These are phyloP conservation scores for Pythium coloratum DNA, from an alignment of 352 stramenopile genomes.

Conservation along the genomic window DNA sequence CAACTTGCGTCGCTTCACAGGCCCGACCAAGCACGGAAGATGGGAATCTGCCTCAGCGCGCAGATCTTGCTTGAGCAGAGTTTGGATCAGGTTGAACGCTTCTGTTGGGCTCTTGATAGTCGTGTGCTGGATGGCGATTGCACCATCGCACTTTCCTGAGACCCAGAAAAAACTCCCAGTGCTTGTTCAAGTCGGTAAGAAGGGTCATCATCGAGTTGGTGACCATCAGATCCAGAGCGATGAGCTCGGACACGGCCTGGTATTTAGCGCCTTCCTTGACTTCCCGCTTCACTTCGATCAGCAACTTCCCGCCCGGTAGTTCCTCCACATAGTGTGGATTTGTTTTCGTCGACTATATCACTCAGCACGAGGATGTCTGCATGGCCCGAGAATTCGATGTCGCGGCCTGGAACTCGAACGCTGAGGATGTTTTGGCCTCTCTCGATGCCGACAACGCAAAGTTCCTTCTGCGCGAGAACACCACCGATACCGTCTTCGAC, in stretches of 20 bases:
- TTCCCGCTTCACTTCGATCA: constrained; percentile 42
- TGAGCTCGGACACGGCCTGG: constrained; percentile 31
- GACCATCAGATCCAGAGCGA: constrained; percentile 37
- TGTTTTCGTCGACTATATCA: constrained; percentile 22
- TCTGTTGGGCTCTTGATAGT: constrained; percentile 23
- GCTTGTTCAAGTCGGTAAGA: constrained; percentile 33
- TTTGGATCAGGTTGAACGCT: constrained; percentile 36
- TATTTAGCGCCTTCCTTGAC: constrained; percentile 23
- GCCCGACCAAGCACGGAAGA: constrained; percentile 28
- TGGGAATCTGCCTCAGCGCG: constrained; percentile 29
- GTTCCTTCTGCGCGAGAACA: constrained; percentile 32
- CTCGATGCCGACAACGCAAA: constrained; percentile 43
- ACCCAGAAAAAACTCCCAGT: constrained; percentile 45
- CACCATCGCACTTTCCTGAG: constrained; percentile 21
- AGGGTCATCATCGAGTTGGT: constrained; percentile 37
- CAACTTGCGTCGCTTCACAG: constrained; percentile 39
- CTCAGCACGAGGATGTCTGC: constrained; percentile 47
- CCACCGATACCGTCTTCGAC: constrained; percentile 39
- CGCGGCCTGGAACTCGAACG: constrained; percentile 29
- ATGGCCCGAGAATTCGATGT: constrained; percentile 38
- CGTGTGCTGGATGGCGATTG: constrained; percentile 20
- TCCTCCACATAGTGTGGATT: constrained; percentile 9
- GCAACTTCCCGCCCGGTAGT: constrained; percentile 37
- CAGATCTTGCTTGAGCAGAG: constrained; percentile 31
- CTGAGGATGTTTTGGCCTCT: constrained; percentile 32